A percentile compares a stretch with the other conserved stretches of the same genome.
phyloP scores from a whole-genome alignment of 2,329 filamentous ascomycete species.

The Diaporthe helianthi region DNA sequence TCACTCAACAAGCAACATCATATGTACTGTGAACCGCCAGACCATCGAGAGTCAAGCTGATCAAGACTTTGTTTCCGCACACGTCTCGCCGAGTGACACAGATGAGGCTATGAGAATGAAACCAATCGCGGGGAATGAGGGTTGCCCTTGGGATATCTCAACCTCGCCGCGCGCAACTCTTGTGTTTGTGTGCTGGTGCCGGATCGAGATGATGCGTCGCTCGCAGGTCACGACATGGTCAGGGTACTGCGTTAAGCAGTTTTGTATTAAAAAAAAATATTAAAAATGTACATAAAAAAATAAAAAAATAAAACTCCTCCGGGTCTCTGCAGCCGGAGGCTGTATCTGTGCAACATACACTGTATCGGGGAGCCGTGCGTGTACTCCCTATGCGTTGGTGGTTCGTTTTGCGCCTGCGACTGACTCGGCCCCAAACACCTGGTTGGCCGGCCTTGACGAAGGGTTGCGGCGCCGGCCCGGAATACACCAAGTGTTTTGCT shows the following conservation, averaged over 20 bases:
- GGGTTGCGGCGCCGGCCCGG: not conserved
- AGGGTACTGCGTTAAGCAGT: not conserved
- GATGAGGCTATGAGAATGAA: not conserved
- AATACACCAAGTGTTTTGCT: not conserved
- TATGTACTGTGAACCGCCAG: no score
- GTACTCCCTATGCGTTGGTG: not conserved
- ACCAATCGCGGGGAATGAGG: not conserved
- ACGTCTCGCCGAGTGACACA: not conserved
- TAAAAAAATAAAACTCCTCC: not conserved
- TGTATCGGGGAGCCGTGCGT: not conserved
- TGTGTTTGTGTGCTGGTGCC: not conserved
- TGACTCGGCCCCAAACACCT: slow-evolving; percentile 7
- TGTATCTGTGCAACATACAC: not conserved
- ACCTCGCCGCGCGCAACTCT: not conserved
- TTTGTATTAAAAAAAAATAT: not conserved
- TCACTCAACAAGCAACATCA: not conserved
- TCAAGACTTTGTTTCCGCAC: no score
- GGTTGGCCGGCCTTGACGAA: not conserved
- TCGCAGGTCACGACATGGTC: not conserved
- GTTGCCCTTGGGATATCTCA: not conserved
- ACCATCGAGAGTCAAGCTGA: not conserved
- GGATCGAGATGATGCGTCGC: slow-evolving; percentile 14
- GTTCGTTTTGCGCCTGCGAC: not conserved
- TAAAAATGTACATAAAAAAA: no score
- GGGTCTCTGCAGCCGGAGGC: slow-evolving; percentile 8